Percentiles rank a stretch among this genome's conserved stretches.
phyloP scores from a whole-genome alignment of 306 rosid species.

The Luffa acutangula region DNA sequence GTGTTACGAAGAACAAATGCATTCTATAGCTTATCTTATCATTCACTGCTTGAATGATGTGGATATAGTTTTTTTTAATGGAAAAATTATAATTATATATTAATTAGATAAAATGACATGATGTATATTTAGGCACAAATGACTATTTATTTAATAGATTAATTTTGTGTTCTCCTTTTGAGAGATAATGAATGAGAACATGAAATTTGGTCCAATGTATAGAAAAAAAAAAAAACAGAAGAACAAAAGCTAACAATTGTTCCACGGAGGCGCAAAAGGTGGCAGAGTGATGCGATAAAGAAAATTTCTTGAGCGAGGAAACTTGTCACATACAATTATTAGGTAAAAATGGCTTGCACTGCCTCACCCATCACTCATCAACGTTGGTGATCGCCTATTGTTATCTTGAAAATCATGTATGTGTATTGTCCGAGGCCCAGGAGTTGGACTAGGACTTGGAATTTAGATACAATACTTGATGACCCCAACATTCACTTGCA shows the following conservation, averaged over 20 bases:
- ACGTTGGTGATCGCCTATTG: neutral
- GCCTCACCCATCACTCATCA: neutral
- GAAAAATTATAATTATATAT: neutral
- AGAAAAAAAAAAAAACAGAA: neutral
- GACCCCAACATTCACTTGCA: neutral
- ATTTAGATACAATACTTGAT: neutral
- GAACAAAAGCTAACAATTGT: neutral
- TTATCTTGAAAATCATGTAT: neutral
- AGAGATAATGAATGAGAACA: neutral
- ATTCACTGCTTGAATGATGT: neutral
- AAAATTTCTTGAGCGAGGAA: neutral
- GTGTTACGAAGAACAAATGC: neutral
- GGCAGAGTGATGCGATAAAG: neutral
- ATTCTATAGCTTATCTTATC: neutral
- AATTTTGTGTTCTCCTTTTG: neutral
- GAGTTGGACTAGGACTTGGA: neutral
- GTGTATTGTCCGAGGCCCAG: neutral
- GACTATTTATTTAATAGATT: neutral
- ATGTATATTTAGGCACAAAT: neutral
- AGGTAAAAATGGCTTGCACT: neutral
- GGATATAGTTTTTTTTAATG: neutral
- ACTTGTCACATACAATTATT: too few species aligned
- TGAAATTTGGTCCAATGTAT: neutral
- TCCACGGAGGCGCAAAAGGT: neutral
- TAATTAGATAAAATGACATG: neutral